Base-by-base conservation (phyloP, 1,284 basidiomycete genomes). In the Porodaedalea pini region DNA sequence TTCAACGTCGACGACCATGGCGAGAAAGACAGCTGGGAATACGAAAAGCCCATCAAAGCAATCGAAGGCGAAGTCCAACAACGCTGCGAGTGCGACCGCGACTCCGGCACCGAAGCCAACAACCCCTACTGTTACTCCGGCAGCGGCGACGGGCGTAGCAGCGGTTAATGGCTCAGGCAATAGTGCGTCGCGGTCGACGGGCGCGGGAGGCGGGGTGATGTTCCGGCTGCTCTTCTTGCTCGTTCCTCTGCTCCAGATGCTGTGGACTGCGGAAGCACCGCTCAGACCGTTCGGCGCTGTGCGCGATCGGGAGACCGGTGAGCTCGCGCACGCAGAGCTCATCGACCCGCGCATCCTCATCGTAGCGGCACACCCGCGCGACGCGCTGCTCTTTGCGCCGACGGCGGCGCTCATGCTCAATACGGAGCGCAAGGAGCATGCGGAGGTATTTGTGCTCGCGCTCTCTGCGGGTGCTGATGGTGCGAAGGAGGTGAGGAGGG, bases 251-350 rank as follows among this genome's bases (percentile, higher is more conserved):
- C 5, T 61, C 10, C 54, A 54, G n/a, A 48, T 57, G 51, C 45
- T 57, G 8, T 57, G 56, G 56, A 61, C 43, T 5, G 32, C 51
- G 17, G 56, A 61, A 43, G 55, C 59, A 17, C 59, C 59, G 4
- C 44, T 27, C 2, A 27, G 59, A 11, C 59, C 59, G 7, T 61
- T 61, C 25, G 19, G 31, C 5, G 32, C 44, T 31, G 27, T 61
- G 6, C 50, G 59, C 37, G 50, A 56, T 29, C 40, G 32, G 8
- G 32, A 7, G 32, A 61, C 55, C 4, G 40, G 43, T 13, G 4
- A 51, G 3, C 11, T 51, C 1, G 21, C 7, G 23, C 19, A 29
- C 15, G 45, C 25, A 34, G 50, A 43, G 40, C 32, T 55, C 37
- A 59, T 59, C n/a, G 29, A 51, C 6, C 59, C 59, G 29, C 23